phyloP scores from a whole-genome alignment of 2,329 filamentous ascomycete genomes.

The Verticillium klebahnii region DNA sequence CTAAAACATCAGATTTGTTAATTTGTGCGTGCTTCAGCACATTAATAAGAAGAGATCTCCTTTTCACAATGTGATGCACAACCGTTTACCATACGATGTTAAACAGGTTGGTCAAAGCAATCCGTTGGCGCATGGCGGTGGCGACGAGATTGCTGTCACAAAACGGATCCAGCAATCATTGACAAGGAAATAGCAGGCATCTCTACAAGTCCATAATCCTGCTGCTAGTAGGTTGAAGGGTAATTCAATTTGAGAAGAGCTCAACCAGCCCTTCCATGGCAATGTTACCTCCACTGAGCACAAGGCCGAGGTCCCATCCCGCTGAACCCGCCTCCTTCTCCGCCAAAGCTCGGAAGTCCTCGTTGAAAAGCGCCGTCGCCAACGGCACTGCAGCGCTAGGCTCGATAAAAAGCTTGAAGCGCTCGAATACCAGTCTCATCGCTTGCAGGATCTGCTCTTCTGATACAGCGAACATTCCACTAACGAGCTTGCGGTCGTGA shows the following conservation, averaged over 20 bases:
- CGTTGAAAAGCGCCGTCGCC: conserved; percentile 70
- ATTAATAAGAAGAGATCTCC: too few relatives aligned
- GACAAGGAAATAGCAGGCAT: too few relatives aligned
- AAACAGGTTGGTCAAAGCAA: too few relatives aligned
- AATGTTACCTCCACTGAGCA: conserved; percentile 48
- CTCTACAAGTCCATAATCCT: too few relatives aligned
- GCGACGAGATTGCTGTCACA: too few relatives aligned
- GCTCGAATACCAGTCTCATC: conserved; percentile 67
- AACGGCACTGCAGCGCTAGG: conserved; percentile 71
- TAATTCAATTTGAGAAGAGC: conserved; percentile 25
- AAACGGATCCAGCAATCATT: too few relatives aligned
- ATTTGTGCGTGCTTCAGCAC: too few relatives aligned
- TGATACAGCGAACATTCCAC: conserved; percentile 59
- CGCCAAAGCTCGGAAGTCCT: conserved; percentile 64
- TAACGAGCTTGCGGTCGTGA: conserved; percentile 57
- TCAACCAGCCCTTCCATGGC: conserved; percentile 38
- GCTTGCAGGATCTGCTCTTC: conserved; percentile 72
- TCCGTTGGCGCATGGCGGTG: too few relatives aligned
- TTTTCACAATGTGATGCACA: too few relatives aligned
- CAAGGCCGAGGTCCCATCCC: conserved; percentile 61
- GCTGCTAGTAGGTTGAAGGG: too few relatives aligned
- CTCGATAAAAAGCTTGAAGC: conserved; percentile 78
- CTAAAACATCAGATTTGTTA: too few relatives aligned
- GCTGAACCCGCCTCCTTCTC: conserved; percentile 58
- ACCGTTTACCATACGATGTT: too few relatives aligned